Evolutionary conservation across 345 rosid genomes (phyloP).

Genomic region (Brassica napus): Da-Ae NC_063446.1:28844501-28845000

Average conservation of each 20-base stretch:
- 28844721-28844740: constrained; percentile 59
- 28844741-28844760: constrained; percentile 63
- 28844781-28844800: constrained; percentile 55
- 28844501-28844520: constrained; percentile 53
- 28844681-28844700: constrained; percentile 53
- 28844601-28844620: constrained; percentile 66
- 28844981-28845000: constrained; percentile 64
- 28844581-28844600: constrained; percentile 65
- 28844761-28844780: constrained; percentile 66
- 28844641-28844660: constrained; percentile 55
- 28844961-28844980: constrained; percentile 74
- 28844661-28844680: constrained; percentile 63
- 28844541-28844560: constrained; percentile 81
- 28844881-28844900: constrained; percentile 74
- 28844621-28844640: constrained; percentile 69
- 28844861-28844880: constrained; percentile 68
- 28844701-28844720: constrained; percentile 52
- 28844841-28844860: constrained; percentile 80
- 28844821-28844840: constrained; percentile 68
- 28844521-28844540: constrained; percentile 78
- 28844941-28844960: constrained; percentile 63
- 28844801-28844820: constrained; percentile 50
- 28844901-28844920: constrained; percentile 78
- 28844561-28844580: constrained; percentile 60
- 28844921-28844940: constrained; percentile 43